phyloP scores from a whole-genome alignment of 2,329 filamentous ascomycete genomes.

The Neurospora crassa region DNA sequence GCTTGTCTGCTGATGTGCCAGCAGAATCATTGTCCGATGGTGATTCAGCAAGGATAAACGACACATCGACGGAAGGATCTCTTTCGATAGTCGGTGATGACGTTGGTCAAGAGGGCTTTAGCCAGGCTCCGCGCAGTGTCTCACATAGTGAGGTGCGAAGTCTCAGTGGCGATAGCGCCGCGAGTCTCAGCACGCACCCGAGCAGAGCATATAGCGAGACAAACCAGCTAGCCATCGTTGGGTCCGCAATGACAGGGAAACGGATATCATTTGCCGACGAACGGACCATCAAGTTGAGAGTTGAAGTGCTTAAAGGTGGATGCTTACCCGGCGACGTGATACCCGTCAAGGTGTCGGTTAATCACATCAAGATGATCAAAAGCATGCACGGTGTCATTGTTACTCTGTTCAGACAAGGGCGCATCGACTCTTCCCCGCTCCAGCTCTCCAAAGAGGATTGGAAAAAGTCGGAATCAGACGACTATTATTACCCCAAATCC shows the following conservation, averaged over 20 bases:
- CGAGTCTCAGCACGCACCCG: conserved; percentile 56
- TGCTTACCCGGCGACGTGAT: conserved; percentile 79
- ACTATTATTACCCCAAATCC: conserved; percentile 66
- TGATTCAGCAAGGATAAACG: conserved; percentile 27
- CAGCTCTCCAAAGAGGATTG: conserved; percentile 42
- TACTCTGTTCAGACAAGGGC: conserved; percentile 82
- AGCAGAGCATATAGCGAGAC: conserved; percentile 38
- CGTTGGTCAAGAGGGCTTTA: conserved; percentile 24
- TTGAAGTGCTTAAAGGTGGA: conserved; percentile 73
- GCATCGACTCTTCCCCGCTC: conserved; percentile 65
- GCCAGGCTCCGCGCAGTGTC: conserved; percentile 31
- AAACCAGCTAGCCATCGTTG: conserved; percentile 32
- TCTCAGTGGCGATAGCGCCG: conserved; percentile 59
- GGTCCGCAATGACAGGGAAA: conserved; percentile 21
- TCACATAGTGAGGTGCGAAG: conserved; percentile 50
- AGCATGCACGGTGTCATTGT: conserved; percentile 89
- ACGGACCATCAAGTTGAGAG: conserved; percentile 76
- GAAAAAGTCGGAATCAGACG: conserved; percentile 54
- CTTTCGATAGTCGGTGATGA: conserved; percentile 29
- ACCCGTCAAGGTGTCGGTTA: conserved; percentile 69
- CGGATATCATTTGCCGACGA: conserved; percentile 43
- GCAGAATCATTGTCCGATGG: conserved; percentile 28
- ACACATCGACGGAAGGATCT: conserved; percentile 31
- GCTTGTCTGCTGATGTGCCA: conserved; percentile 22
- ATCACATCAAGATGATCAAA: conserved; percentile 82